Conservation (phyloP, 257 asterid genomes). For the Capsicum pubescens region DNA sequence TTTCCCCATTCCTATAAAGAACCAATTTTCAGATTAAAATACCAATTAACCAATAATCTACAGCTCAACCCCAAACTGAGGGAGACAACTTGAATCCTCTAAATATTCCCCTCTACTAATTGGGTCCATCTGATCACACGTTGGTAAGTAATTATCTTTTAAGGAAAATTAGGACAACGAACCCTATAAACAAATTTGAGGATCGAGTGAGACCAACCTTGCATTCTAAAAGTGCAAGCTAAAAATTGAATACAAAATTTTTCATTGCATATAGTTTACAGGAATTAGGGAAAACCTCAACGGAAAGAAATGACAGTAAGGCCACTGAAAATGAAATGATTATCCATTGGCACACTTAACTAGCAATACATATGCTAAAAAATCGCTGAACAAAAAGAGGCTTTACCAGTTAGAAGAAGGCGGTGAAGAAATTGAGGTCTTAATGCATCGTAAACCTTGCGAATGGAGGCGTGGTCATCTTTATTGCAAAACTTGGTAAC, state of each 20-base stretch:
- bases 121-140: background rate
- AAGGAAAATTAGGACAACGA: background rate
- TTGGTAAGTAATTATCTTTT: background rate
- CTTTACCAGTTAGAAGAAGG: conserved; percentile 70
- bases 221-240: background rate
- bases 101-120: too few relatives aligned
- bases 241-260: background rate
- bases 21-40: conserved; percentile 14
- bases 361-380: background rate
- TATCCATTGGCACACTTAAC: background rate
- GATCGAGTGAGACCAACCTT: background rate
- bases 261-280: background rate
- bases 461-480: conserved; percentile 66
- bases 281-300: background rate
- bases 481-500: conserved; percentile 73
- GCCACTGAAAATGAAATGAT: background rate
- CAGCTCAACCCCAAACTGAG: background rate
- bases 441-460: conserved; percentile 63
- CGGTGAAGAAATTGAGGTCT: conserved; percentile 77
- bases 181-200: conserved; percentile 1
- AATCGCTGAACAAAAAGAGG: background rate
- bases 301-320: background rate
- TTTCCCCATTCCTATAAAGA: conserved; percentile 56
- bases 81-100: background rate
- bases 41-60: background rate